Evolutionary conservation across 352 stramenopile species (phyloP), one percentile per base, ranked within the genome.

Genomic region (Globisporangium apiculatum): DNA sequence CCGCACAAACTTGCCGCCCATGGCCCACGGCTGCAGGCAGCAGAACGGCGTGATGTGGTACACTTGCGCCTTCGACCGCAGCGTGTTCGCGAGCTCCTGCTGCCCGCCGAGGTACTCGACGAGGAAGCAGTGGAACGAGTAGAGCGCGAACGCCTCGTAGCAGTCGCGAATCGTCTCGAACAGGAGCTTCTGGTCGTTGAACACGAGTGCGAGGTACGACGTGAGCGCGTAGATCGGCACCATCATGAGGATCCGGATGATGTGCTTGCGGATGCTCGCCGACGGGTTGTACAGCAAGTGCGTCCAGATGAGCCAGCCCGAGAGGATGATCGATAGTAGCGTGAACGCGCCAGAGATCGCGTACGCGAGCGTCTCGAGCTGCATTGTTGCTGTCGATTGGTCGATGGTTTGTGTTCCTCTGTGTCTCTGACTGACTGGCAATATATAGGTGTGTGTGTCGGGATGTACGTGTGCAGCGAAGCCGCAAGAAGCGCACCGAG

Each of bases 221-320:
- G 84, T 95, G 14, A 97, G 72, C 35, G 75, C 89, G 79, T 97
- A 97, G 58, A 97, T 92, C 15, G 91, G 91, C 36, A 98, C 88
- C 91, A 98, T 97, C 61, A 96, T 87, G 18, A 98, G 67, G 54
- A 98, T 98, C 42, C 91, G 86, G 65, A 98, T 90, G 53, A 98
- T 89, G 60, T 96, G 87, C 73, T 93, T 97, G 68, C 86, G 83
- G 68, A 92, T 89, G 41, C 73, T 62, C 6, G 82, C 69, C 57
- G 77, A 81, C 59, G 83, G 86, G 65, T 95, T 95, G 68, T 91
- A 91, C 53, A 91, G 71, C 55, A 95, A 57, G 61, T 95, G 86
- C 61, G 83, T 94, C 83, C 83, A 95, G 63, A 95, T 93, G 56
- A 93, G 76, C 86, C 83, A 93, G 4, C 83, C 86, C 18, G 78